These are phyloP conservation scores for Tetracladium marchalianum DNA, from an alignment of 495 filamentous ascomycete species.

Conservation along the genomic window DNA sequence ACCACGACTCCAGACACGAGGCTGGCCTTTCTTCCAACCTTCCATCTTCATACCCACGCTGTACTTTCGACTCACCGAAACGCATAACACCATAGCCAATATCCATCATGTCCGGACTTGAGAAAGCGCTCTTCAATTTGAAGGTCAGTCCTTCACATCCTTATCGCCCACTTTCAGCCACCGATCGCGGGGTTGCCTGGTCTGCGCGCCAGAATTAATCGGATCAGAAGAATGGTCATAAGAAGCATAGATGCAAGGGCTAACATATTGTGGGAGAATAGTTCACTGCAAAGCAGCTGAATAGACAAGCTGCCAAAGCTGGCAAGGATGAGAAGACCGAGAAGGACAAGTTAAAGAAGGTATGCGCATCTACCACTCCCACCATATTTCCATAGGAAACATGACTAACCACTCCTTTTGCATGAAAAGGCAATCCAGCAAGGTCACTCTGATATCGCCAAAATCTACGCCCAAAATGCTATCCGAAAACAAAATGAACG, in stretches of 20 bases:
- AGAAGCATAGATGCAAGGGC: not conserved
- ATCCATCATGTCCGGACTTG: slow-evolving; percentile 46
- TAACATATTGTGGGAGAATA: slow-evolving; percentile 19
- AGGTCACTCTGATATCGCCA: slow-evolving; percentile 65
- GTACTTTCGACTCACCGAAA: not conserved
- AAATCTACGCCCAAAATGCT: slow-evolving; percentile 77
- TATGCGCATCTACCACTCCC: slow-evolving; percentile 18
- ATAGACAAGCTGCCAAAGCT: slow-evolving; percentile 70
- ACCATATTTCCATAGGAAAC: not conserved
- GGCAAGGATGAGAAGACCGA: slow-evolving; percentile 72
- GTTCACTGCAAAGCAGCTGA: slow-evolving; percentile 80
- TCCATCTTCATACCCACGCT: not conserved
- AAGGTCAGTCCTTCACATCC: slow-evolving; percentile 31
- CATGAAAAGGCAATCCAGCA: slow-evolving; percentile 42
- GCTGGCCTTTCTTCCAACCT: not conserved
- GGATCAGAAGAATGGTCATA: not conserved
- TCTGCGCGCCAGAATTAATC: not conserved
- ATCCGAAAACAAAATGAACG: slow-evolving; percentile 68
- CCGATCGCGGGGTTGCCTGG: slow-evolving; percentile 1
- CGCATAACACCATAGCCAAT: not conserved
- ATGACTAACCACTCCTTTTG: not conserved
- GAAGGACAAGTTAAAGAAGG: slow-evolving; percentile 77
- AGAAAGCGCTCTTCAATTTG: slow-evolving; percentile 56
- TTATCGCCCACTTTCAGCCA: slow-evolving; percentile 3
- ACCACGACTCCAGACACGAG: not conserved